Percentiles rank a stretch among this genome's conserved stretches.
Conservation (phyloP, 2,329 filamentous ascomycete species). For the Phaeosphaeriaceae sp. region DNA sequence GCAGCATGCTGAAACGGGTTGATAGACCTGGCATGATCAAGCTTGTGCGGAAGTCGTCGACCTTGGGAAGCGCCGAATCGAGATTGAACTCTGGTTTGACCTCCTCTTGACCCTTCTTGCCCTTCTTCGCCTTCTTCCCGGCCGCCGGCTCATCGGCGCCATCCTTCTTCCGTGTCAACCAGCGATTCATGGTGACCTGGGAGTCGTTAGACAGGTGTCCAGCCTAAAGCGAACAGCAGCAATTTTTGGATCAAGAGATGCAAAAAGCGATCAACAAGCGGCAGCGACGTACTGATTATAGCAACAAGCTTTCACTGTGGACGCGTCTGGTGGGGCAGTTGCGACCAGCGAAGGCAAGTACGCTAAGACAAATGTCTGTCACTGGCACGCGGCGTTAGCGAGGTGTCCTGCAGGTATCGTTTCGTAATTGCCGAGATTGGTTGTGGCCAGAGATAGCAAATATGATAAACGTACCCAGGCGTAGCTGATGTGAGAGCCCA, state of each 20-base stretch:
- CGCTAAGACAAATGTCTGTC: conserved; percentile 19
- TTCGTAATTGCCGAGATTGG: conserved; percentile 9
- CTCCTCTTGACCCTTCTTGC: conserved; percentile 60
- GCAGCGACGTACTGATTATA: conserved; percentile 19
- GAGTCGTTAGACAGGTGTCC: conserved; percentile 16
- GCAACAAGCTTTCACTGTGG: not conserved
- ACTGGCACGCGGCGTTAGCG: conserved; percentile 21
- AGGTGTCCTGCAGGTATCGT: conserved; percentile 13
- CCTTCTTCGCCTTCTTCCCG: conserved; percentile 52
- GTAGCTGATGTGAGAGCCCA: not conserved
- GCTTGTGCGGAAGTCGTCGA: conserved; percentile 93
- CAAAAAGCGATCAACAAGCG: not conserved
- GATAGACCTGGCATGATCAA: conserved; percentile 94
- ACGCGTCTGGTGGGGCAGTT: conserved; percentile 13
- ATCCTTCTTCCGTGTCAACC: conserved; percentile 73
- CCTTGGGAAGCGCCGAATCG: conserved; percentile 74
- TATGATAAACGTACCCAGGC: conserved; percentile 7
- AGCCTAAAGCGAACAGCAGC: no score
- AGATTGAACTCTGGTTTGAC: conserved; percentile 75
- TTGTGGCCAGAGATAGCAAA: not conserved
- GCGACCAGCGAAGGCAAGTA: conserved; percentile 13
- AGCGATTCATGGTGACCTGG: conserved; percentile 72
- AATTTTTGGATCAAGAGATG: no score
- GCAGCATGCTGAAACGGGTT: conserved; percentile 93
- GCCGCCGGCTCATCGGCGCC: conserved; percentile 41